phyloP scores from a whole-genome alignment of 495 filamentous ascomycete species.

The Rusavskia elegans region DNA sequence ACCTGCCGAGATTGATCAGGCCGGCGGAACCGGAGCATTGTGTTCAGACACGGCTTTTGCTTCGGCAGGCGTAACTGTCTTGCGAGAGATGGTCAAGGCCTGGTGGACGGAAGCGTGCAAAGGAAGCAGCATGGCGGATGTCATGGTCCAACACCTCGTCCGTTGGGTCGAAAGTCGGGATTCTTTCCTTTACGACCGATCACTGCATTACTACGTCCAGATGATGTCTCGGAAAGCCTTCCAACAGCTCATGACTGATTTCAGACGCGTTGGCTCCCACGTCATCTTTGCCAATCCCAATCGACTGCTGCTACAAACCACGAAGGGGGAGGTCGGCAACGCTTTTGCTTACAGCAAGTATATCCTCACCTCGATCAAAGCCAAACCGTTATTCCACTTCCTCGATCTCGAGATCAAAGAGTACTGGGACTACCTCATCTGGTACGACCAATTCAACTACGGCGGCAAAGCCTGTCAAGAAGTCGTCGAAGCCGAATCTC shows the following conservation, averaged over 20 bases:
- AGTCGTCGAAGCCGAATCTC: slow-evolving; percentile 68
- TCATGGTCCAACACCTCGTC: slow-evolving; percentile 94
- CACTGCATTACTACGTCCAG: slow-evolving; percentile 94
- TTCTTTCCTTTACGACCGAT: slow-evolving; percentile 88
- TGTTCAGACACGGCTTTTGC: slow-evolving; percentile 88
- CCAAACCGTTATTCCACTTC: slow-evolving; percentile 91
- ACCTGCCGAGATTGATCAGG: slow-evolving; percentile 35
- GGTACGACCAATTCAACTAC: slow-evolving; percentile 98
- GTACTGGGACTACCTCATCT: slow-evolving; percentile 99
- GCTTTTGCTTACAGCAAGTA: slow-evolving; percentile 95
- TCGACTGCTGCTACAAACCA: slow-evolving; percentile 83
- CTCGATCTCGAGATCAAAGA: slow-evolving; percentile 95
- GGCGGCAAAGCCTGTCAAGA: slow-evolving; percentile 82
- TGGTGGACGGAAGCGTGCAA: slow-evolving; percentile 95
- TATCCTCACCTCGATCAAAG: slow-evolving; percentile 88
- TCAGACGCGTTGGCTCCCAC: slow-evolving; percentile 85
- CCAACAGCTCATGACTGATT: slow-evolving; percentile 92
- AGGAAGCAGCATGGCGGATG: slow-evolving; percentile 84
- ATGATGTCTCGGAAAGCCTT: slow-evolving; percentile 96
- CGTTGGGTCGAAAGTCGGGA: slow-evolving; percentile 88
- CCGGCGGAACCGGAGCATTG: slow-evolving; percentile 49
- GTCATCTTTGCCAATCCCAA: slow-evolving; percentile 82
- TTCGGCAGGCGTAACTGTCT: slow-evolving; percentile 70
- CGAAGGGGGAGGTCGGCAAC: slow-evolving; percentile 92
- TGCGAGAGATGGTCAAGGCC: slow-evolving; percentile 95